Evolutionary conservation across 2,329 filamentous ascomycete species (phyloP), one percentile per base, ranked within the genome.

Genomic region (Exutisphaerella laricina): DNA sequence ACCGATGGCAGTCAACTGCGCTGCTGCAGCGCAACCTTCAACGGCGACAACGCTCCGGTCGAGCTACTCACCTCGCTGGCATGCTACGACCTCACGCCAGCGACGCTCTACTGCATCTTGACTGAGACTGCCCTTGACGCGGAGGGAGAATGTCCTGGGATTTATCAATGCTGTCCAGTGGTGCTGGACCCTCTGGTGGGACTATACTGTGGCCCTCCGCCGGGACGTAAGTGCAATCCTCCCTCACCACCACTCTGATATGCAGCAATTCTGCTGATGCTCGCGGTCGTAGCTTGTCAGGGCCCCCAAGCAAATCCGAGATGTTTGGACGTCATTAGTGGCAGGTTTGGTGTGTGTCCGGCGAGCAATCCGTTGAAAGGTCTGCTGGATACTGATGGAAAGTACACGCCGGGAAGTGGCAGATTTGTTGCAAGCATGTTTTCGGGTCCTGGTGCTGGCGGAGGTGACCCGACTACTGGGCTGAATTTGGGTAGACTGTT

Each of bases 21-120:
- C 21, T 37, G 32, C 32, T 43, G 40, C 23, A 23, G 14, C 2
- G 40, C 40, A 4, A 36, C 25, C 32, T 43, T 43, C 23, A 31
- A 36, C 14, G 40, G 40, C n/a, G 32, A 43, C 17, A 37, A 29
- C 31, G 31, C 40, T 10, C 40, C 40, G n/a, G 25, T 37, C 12
- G 40, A 36, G 13, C 32, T 36, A 9, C 16, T 43, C n/a, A 37
- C 31, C 12, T 9, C n/a, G 7, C 23, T 43, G 9, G 33, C 40
- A 4, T 43, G 40, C 32, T 43, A 43, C 33, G 40, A 43, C 16
- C 25, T 43, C 10, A 43, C 40, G 5, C 40, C 40, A 16, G 40
- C 40, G n/a, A 31, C 13, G 3, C n/a, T 12, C n/a, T 36, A 43
- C 17, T 43, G 40, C 23, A 36, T 43, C 22, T 17, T 43, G 3